Evolutionary conservation across 257 asterid genomes (phyloP).

Genomic region (Mitragyna speciosa): DNA sequence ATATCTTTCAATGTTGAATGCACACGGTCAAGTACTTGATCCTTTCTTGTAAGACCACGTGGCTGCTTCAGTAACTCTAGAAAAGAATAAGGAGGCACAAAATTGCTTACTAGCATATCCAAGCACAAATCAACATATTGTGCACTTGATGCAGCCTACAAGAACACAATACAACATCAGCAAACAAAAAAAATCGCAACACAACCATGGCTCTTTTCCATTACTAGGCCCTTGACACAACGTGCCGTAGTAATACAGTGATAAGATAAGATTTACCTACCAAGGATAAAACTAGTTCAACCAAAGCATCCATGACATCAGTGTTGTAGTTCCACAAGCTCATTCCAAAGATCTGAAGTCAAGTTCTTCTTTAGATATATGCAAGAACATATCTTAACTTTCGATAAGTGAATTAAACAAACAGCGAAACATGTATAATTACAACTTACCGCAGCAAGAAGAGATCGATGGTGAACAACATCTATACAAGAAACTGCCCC

Average conservation of each 20-base stretch:
- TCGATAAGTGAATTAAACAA: slow-evolving; percentile 1
- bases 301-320: slow-evolving; percentile 81
- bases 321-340: slow-evolving; percentile 80
- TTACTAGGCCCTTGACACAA: neutral
- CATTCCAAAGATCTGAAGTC: slow-evolving; percentile 66
- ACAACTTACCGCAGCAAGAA: slow-evolving; percentile 69
- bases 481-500: slow-evolving; percentile 71
- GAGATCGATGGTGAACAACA: slow-evolving; percentile 61
- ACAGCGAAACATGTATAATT: neutral
- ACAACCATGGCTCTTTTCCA: neutral
- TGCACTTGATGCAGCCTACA: slow-evolving; percentile 81
- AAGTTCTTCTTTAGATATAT: slow-evolving; percentile 14
- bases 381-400: neutral
- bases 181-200: neutral
- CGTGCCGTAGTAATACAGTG: neutral
- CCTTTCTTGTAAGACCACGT: slow-evolving; percentile 59
- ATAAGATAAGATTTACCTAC: slow-evolving; percentile 40
- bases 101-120: slow-evolving; percentile 78
- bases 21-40: slow-evolving; percentile 69
- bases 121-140: slow-evolving; percentile 71
- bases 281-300: slow-evolving; percentile 63
- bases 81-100: slow-evolving; percentile 62
- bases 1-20: slow-evolving; percentile 69
- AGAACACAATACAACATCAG: neutral
- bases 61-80: slow-evolving; percentile 53